Evolutionary conservation across 441 rosid genomes (phyloP), one percentile per base, ranked within the genome.

Genomic region (Pelargonium exstipulatum): DNA sequence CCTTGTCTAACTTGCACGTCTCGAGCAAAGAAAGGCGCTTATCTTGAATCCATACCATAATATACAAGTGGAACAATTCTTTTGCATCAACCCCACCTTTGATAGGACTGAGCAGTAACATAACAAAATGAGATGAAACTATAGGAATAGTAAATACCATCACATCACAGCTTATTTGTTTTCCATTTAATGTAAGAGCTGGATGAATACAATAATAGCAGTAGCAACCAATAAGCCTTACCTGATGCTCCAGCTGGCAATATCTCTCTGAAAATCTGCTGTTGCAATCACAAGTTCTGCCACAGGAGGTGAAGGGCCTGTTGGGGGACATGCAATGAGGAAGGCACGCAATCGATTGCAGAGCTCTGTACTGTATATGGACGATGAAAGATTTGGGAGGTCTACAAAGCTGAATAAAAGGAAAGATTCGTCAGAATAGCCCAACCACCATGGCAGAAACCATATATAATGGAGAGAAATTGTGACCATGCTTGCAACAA

Each of bases 11-110:
- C 83, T 88, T 95, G 74, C 96, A 95, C 12, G 94, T 83, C 76
- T 91, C 99, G 0, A 91, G 96, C 77, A 95, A 82, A 67, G 92
- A 82, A 65, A 85, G 86, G 64, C 96, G 99, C 75, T 80, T 90
- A 74, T 95, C 99, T 85, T 94, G 94, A 85, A 94, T 94, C 99
- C 99, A 94, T 18, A 91, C 77, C 91, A 91, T 86, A 74, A 94
- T 90, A 81, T 94, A 94, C 69, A 91, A 73, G 83, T 94, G 92
- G 82, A 94, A 94, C 71, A 94, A 80, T 67, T 94, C 96, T 78
- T 87, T 90, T 35, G 97, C 99, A 84, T 94, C 93, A 43, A 94
- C 92, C 58, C 99, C 99, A 61, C 95, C 99, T 84, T 90, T 92
- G 74, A 88, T 77, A 71, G 91, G 84, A 80, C 99, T 94, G 86